Evolutionary conservation across 1,139 yeast genomes (phyloP).

Genomic region (Saccharomyces hybrid): DNA sequence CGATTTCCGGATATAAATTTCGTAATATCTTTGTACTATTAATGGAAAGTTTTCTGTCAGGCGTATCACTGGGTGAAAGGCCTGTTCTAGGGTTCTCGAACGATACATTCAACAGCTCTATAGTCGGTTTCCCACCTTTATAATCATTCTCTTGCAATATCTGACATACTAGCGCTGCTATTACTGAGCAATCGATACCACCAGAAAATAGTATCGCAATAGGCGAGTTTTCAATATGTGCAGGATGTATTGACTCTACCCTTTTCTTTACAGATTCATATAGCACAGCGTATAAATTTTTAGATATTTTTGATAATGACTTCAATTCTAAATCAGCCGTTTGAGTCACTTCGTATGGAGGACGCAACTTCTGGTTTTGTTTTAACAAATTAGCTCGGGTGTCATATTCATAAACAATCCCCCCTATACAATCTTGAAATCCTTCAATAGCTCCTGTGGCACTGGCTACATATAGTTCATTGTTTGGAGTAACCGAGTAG

Average conservation of each 20-base stretch:
- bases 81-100: slow-evolving; percentile 85
- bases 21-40: slow-evolving; percentile 51
- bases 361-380: slow-evolving; percentile 7
- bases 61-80: slow-evolving; percentile 51
- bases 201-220: slow-evolving; percentile 82
- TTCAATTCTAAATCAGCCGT: slow-evolving; percentile 12
- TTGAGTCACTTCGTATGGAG: slow-evolving; percentile 16
- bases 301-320: slow-evolving; percentile 12
- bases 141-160: slow-evolving; percentile 9
- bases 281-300: slow-evolving; percentile 29
- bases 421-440: slow-evolving; percentile 48
- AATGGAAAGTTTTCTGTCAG: slow-evolving; percentile 70
- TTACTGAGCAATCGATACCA: slow-evolving; percentile 82
- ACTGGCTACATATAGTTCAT: slow-evolving; percentile 40
- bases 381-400: slow-evolving; percentile 15
- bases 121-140: slow-evolving; percentile 22
- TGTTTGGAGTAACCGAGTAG: slow-evolving; percentile 30
- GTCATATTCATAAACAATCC: slow-evolving; percentile 41
- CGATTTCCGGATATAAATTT: slow-evolving; percentile 33
- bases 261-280: slow-evolving; percentile 42
- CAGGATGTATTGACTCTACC: slow-evolving; percentile 52
- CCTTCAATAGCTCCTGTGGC: slow-evolving; percentile 28
- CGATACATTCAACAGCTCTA: slow-evolving; percentile 82
- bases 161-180: slow-evolving; percentile 42
- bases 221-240: slow-evolving; percentile 33